Base-by-base conservation (phyloP, 1,284 basidiomycete species). In the Puccinia sorghi region DNA sequence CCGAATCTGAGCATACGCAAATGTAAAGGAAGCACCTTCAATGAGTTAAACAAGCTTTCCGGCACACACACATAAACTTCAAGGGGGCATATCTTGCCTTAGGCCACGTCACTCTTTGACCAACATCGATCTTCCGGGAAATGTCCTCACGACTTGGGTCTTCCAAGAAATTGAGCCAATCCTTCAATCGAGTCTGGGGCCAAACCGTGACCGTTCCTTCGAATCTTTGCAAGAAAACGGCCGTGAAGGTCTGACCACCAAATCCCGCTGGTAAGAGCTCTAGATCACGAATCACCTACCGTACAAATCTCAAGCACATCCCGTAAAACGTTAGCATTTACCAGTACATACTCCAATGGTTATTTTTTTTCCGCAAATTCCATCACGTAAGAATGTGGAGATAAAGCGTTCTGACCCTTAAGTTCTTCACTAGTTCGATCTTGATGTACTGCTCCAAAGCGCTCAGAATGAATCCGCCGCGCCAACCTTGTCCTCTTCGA, bases 21-120 rank as follows among this genome's bases (percentile, higher is more conserved):
- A 69, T 56, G 59, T 57, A 27, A 50, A 52, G 15, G 13, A 37
- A 22, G 11, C 41, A 46, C 11, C 32, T 3, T 9, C n/a, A 56
- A 25, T 25, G n/a, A 56, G 43, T 11, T 50, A 4, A 50, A 61
- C 4, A 61, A 61, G 48, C 4, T 9, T 50, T 50, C 48, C 48
- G 17, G 8, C 8, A 11, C 48, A 8, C 22, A 27, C 25, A 12
- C 57, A 61, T 61, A 22, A 17, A 32, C 56, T n/a, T 69, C 12
- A 74, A 6, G 27, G 32, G 43, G 27, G 27, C 48, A n/a, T 54
- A 48, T 11, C 20, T 73, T 81, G 95, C 91, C 86, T 94, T 94
- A 0, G 94, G 94, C 93, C 93, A 97, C 25, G 94, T 91, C n/a
- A 93, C 94, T n/a, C 89, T 84, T 85, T 96, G 88, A 4, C 95